phyloP scores from a whole-genome alignment of 2,329 filamentous ascomycete species.

The Ophiostoma quercus region DNA sequence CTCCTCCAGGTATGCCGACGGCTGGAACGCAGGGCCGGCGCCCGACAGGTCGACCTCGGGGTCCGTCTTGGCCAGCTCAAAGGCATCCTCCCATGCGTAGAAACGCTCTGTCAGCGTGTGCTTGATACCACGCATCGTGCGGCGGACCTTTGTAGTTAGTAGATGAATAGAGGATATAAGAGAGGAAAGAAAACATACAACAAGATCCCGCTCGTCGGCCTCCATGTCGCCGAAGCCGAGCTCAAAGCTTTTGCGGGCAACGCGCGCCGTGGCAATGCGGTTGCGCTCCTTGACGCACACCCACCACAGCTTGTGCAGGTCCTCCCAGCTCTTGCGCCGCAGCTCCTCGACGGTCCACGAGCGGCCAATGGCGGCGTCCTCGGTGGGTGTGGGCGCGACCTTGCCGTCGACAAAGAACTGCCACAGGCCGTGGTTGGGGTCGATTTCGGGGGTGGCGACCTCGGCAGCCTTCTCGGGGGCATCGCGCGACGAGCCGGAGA shows the following conservation, averaged over 20 bases:
- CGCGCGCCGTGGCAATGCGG: slow-evolving; percentile 69
- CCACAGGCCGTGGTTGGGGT: slow-evolving; percentile 81
- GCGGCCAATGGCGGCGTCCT: slow-evolving; percentile 68
- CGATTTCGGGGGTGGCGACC: slow-evolving; percentile 48
- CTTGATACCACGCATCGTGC: slow-evolving; percentile 78
- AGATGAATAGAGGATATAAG: too few relatives aligned
- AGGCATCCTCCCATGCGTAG: slow-evolving; percentile 79
- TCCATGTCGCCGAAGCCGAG: slow-evolving; percentile 71
- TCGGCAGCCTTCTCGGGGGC: background rate
- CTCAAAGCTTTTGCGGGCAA: slow-evolving; percentile 62
- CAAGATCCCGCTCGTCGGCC: slow-evolving; percentile 54
- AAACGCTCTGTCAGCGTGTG: slow-evolving; percentile 80
- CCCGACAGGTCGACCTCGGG: slow-evolving; percentile 59
- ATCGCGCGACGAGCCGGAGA: background rate
- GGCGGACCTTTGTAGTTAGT: slow-evolving; percentile 53
- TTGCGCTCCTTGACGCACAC: slow-evolving; percentile 88
- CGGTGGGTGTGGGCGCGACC: slow-evolving; percentile 63
- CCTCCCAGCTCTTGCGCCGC: slow-evolving; percentile 84
- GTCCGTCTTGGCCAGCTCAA: slow-evolving; percentile 59
- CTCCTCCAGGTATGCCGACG: slow-evolving; percentile 38
- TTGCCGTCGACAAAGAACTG: slow-evolving; percentile 75
- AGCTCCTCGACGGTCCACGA: slow-evolving; percentile 83
- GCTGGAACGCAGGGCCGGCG: slow-evolving; percentile 47
- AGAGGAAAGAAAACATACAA: slow-evolving; percentile 48
- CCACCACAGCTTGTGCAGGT: slow-evolving; percentile 92